Percentiles rank a stretch among this genome's conserved stretches.
These are phyloP conservation scores for Suillus clintonianus DNA, from an alignment of 768 basidiomycete genomes.

Conservation along the genomic window DNA sequence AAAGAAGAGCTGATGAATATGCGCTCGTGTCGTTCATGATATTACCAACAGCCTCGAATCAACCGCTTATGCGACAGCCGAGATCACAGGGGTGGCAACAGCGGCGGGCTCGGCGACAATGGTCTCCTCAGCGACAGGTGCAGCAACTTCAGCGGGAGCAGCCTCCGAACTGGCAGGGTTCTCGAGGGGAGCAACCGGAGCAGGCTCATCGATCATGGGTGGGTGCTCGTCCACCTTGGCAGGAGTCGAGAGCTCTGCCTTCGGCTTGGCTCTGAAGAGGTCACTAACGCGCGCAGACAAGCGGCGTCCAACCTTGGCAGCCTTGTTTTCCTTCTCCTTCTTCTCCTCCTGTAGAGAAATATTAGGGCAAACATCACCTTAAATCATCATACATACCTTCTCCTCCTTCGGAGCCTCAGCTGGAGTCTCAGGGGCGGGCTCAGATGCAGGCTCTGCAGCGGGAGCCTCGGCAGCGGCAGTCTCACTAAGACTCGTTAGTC, in stretches of 20 bases:
- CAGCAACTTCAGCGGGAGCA: slow-evolving; percentile 35
- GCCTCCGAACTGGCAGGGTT: slow-evolving; percentile 61
- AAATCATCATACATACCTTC: slow-evolving; percentile 41
- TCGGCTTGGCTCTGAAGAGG: slow-evolving; percentile 79
- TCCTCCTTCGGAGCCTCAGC: slow-evolving; percentile 54
- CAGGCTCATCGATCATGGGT: slow-evolving; percentile 83
- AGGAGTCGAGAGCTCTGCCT: slow-evolving; percentile 61
- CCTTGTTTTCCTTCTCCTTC: slow-evolving; percentile 51
- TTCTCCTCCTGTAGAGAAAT: slow-evolving; percentile 44
- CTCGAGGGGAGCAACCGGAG: slow-evolving; percentile 82
- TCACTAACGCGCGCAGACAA: slow-evolving; percentile 82
- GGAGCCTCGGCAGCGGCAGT: slow-evolving; percentile 33
- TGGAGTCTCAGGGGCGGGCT: slow-evolving; percentile 34
- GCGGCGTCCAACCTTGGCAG: slow-evolving; percentile 74
- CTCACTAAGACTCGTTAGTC: slow-evolving; percentile 38
- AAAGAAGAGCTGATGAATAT: slow-evolving; percentile 33
- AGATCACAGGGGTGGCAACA: slow-evolving; percentile 65
- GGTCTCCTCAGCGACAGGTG: slow-evolving; percentile 28
- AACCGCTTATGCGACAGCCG: slow-evolving; percentile 71
- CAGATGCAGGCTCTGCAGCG: slow-evolving; percentile 26
- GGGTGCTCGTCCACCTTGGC: slow-evolving; percentile 89
- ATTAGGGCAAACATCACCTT: not conserved
- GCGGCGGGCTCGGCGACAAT: slow-evolving; percentile 37
- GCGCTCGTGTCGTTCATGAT: slow-evolving; percentile 49
- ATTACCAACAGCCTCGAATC: slow-evolving; percentile 22